phyloP scores from a whole-genome alignment of 148 eudicot species.

The Spergularia bocconei region DNA sequence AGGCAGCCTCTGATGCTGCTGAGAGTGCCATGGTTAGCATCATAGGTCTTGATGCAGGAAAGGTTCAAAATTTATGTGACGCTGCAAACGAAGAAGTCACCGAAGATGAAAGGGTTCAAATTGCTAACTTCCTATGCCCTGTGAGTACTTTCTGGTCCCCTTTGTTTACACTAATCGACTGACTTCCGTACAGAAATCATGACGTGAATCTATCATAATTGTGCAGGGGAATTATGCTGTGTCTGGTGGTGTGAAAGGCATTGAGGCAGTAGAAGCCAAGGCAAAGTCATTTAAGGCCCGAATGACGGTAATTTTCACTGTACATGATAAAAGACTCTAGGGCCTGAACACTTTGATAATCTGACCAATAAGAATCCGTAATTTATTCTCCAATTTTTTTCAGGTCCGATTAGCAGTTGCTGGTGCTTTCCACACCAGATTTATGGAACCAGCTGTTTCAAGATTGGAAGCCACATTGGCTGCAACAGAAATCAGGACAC shows the following conservation, averaged over 20 bases:
- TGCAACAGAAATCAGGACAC: slow-evolving; percentile 62
- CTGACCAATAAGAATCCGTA: not conserved
- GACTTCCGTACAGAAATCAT: not conserved
- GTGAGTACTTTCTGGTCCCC: slow-evolving; percentile 31
- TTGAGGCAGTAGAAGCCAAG: slow-evolving; percentile 93
- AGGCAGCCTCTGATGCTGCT: slow-evolving; percentile 91
- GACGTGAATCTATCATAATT: slow-evolving; percentile 5
- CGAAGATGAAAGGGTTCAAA: slow-evolving; percentile 72
- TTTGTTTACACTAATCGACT: not conserved
- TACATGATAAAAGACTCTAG: not conserved
- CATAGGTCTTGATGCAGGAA: slow-evolving; percentile 80
- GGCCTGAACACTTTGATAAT: not conserved
- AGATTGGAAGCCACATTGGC: slow-evolving; percentile 85
- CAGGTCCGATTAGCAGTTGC: slow-evolving; percentile 91
- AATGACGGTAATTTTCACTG: slow-evolving; percentile 69
- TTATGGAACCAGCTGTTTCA: slow-evolving; percentile 92
- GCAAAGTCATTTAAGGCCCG: slow-evolving; percentile 98
- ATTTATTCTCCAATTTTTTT: not conserved
- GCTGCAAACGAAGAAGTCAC: slow-evolving; percentile 91
- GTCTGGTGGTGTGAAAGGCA: slow-evolving; percentile 91
- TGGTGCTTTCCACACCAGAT: slow-evolving; percentile 84
- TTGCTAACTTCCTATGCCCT: slow-evolving; percentile 81
- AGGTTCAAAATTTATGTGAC: slow-evolving; percentile 77
- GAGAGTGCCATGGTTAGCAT: slow-evolving; percentile 84
- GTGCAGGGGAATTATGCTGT: slow-evolving; percentile 90